Evolutionary conservation across 345 rosid species (phyloP), one percentile per base, ranked within the genome.

Genomic region (Theobroma cacao): DNA sequence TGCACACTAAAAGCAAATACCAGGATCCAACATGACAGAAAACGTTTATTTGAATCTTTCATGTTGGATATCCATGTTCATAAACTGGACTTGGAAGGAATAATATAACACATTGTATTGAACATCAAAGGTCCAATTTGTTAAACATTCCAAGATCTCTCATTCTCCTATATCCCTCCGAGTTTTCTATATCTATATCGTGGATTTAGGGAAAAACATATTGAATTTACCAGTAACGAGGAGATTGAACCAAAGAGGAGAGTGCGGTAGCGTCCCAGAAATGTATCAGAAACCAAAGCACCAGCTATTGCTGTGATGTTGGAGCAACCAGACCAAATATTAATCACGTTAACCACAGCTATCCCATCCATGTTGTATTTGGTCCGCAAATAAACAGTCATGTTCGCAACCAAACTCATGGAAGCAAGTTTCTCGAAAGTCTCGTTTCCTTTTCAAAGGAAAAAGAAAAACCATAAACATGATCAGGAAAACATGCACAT

Each of bases 381-480:
- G 26, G 82, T 83, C 15, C 81, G 81, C 45, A 92, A 76, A 84
- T 88, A 90, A 64, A 90, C 85, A 1, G 89, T 76, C 53, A 90
- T 65, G 79, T 89, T 89, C 8, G 88, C 88, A 9, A 88, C 68
- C 78, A 90, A 67, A 73, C 94, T 83, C 91, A 92, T 85, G 4
- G 91, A 89, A 47, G 94, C 97, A 79, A 88, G 72, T 75, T 90
- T 92, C 83, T 90, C 97, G 77, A 92, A 90, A 0, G 93, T 87
- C 80, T 92, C 90, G 55, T 92, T n/a, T 92, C 78, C 82, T 91
- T 90, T 12, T 10, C 38, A 47, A 62, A 28, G 5, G 1, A 8
- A 60, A 43, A 41, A 15, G 33, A 45, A 47, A 17, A 10, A 30
- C 41, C 33, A 13, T 38, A 38, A 60, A 68, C 10, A 63, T 0